phyloP scores from a whole-genome alignment of 441 rosid genomes.

The Cnidoscolus chayamansa region DNA sequence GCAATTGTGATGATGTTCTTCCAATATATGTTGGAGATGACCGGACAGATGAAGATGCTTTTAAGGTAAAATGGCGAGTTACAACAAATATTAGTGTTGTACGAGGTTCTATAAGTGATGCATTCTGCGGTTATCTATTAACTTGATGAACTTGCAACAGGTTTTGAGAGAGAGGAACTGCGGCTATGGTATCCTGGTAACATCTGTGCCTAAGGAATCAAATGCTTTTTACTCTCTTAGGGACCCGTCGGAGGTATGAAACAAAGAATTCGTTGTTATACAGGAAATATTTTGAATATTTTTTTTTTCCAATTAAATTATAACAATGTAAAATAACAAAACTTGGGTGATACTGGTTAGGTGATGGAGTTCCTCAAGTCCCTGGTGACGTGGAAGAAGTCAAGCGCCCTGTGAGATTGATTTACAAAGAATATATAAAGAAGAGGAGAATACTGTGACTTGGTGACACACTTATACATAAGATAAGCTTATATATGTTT shows the following conservation, averaged over 20 bases:
- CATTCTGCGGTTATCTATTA: not conserved
- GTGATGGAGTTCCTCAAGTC: slow-evolving; percentile 84
- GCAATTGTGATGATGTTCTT: slow-evolving; percentile 69
- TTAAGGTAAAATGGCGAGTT: slow-evolving; percentile 42
- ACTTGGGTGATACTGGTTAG: slow-evolving; percentile 24
- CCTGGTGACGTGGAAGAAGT: slow-evolving; percentile 68
- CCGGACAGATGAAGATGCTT: slow-evolving; percentile 96
- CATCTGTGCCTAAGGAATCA: slow-evolving; percentile 77
- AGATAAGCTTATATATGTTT: slow-evolving; percentile 11
- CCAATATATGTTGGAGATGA: slow-evolving; percentile 98
- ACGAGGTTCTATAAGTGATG: no score
- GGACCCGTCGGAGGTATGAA: slow-evolving; percentile 75
- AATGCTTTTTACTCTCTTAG: slow-evolving; percentile 79
- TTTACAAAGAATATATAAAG: no score
- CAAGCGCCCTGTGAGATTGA: slow-evolving; percentile 38
- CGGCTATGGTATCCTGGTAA: slow-evolving; percentile 82
- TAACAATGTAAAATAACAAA: not conserved
- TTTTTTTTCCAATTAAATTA: no score
- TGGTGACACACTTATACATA: slow-evolving; percentile 16
- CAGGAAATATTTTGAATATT: not conserved
- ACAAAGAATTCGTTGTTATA: not conserved
- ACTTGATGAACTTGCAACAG: slow-evolving; percentile 31
- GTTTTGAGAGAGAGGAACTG: slow-evolving; percentile 68
- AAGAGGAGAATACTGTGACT: slow-evolving; percentile 24
- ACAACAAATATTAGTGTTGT: not conserved